Conservation (phyloP, 2,329 filamentous ascomycete species). For the Ustulina deusta region DNA sequence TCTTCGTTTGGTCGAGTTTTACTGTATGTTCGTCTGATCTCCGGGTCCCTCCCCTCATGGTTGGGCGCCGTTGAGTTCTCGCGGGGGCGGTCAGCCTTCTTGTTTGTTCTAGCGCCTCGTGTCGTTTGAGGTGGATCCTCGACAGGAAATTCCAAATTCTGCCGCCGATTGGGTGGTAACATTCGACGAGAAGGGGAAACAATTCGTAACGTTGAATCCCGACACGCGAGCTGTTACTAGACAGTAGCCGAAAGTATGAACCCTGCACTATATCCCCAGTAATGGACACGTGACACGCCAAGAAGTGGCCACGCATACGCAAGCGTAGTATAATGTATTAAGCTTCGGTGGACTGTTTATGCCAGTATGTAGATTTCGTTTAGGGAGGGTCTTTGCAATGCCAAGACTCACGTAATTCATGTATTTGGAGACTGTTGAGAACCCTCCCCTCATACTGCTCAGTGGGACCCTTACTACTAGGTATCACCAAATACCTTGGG, state of each 20-base stretch:
- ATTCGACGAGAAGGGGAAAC: constrained; percentile 8
- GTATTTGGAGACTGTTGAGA: constrained; percentile 25
- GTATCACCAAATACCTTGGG: constrained; percentile 13
- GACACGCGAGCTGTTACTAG: background rate
- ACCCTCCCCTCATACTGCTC: background rate
- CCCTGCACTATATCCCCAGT: constrained; percentile 17
- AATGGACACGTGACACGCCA: background rate
- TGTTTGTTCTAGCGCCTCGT: constrained; percentile 15
- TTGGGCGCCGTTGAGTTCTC: constrained; percentile 13
- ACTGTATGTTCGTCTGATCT: constrained; percentile 3
- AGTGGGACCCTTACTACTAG: constrained; percentile 29
- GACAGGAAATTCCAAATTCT: constrained; percentile 1
- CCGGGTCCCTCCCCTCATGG: background rate
- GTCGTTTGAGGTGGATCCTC: constrained; percentile 2
- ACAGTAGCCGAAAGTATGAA: background rate
- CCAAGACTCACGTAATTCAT: constrained; percentile 28
- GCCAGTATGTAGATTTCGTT: background rate
- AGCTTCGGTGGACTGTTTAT: constrained; percentile 13
- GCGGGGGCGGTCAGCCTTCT: constrained; percentile 13
- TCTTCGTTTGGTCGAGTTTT: constrained; percentile 7
- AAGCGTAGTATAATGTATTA: background rate
- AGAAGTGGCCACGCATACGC: constrained; percentile 3
- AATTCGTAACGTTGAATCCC: background rate
- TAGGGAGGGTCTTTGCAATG: constrained; percentile 15
- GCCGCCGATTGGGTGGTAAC: constrained; percentile 10